A percentile compares a stretch with the other conserved stretches of the same genome.
These are phyloP conservation scores for Metarhizium rileyi DNA, from an alignment of 2,329 filamentous ascomycete genomes.

Conservation along the genomic window DNA sequence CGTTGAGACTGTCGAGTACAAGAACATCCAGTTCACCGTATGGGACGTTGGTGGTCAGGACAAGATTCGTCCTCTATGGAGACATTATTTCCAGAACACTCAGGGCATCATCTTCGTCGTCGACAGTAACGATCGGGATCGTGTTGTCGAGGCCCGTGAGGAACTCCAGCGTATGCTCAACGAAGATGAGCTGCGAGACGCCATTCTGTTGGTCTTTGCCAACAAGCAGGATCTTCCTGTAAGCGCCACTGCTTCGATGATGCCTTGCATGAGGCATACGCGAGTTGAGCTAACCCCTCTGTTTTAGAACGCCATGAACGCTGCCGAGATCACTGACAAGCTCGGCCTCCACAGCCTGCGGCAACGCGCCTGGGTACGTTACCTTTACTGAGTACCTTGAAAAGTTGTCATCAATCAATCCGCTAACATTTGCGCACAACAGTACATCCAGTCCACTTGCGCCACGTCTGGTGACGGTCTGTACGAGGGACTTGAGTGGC, in stretches of 20 bases:
- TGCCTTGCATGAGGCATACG: not conserved
- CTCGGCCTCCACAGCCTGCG: constrained; percentile 98
- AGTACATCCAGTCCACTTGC: constrained; percentile 99
- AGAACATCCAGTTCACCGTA: constrained; percentile 99
- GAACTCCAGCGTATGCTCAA: constrained; percentile 98
- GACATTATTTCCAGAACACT: constrained; percentile 99
- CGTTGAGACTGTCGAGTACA: constrained; percentile 99
- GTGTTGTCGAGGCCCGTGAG: constrained; percentile 92
- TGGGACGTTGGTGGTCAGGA: constrained; percentile 99
- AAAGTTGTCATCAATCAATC: constrained; percentile 2
- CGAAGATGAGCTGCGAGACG: constrained; percentile 96
- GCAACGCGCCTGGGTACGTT: constrained; percentile 95
- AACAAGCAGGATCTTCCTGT: constrained; percentile 99
- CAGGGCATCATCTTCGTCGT: constrained; percentile 99
- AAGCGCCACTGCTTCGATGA: constrained; percentile 32
- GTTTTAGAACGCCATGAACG: constrained; percentile 93
- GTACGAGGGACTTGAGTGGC: constrained; percentile 97
- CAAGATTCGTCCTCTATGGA: constrained; percentile 99
- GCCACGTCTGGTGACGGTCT: constrained; percentile 98
- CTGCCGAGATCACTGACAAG: constrained; percentile 99
- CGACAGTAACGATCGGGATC: constrained; percentile 96
- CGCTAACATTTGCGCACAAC: constrained; percentile 10
- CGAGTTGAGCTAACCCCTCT: constrained; percentile 6
- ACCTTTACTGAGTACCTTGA: no score
- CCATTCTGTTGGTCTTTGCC: constrained; percentile 92